phyloP scores from a whole-genome alignment of 1,284 basidiomycete genomes.

The Cutaneotrichosporon cutaneum region DNA sequence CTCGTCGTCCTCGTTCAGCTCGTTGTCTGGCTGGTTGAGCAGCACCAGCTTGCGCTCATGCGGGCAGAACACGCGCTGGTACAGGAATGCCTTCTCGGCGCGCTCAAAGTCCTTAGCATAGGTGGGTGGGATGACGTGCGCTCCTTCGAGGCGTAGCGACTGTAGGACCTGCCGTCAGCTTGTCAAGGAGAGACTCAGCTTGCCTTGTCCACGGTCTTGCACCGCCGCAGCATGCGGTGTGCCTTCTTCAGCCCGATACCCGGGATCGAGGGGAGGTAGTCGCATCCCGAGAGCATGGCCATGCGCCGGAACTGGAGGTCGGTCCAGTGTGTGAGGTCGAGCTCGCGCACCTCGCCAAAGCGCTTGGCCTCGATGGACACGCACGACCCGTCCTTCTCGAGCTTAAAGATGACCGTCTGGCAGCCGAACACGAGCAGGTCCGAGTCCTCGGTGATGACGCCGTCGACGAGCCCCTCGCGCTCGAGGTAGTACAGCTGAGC shows the following conservation, averaged over 20 bases:
- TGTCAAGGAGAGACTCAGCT: background rate
- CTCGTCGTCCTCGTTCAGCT: slow-evolving; percentile 64
- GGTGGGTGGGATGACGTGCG: slow-evolving; percentile 71
- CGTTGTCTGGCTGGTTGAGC: slow-evolving; percentile 59
- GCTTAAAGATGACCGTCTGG: slow-evolving; percentile 71
- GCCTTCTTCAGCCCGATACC: slow-evolving; percentile 98
- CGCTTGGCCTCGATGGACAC: slow-evolving; percentile 74
- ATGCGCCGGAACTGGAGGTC: slow-evolving; percentile 86
- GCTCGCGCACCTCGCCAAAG: slow-evolving; percentile 69
- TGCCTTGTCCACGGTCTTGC: slow-evolving; percentile 83
- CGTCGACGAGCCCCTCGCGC: slow-evolving; percentile 76
- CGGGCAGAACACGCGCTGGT: slow-evolving; percentile 92
- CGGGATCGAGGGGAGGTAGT: slow-evolving; percentile 94
- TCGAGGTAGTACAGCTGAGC: slow-evolving; percentile 95
- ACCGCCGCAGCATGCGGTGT: slow-evolving; percentile 72
- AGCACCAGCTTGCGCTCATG: slow-evolving; percentile 64
- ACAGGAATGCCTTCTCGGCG: slow-evolving; percentile 89
- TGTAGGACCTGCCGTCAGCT: slow-evolving; percentile 58
- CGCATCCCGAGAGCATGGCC: slow-evolving; percentile 96
- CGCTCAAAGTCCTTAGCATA: slow-evolving; percentile 68
- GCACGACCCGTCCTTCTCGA: slow-evolving; percentile 75
- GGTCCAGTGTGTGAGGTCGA: slow-evolving; percentile 84
- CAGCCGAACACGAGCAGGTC: slow-evolving; percentile 97
- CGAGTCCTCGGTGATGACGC: slow-evolving; percentile 95
- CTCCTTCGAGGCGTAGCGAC: slow-evolving; percentile 76